Evolutionary conservation across 164 flowering plant species (phyloP), one percentile per base, ranked within the genome.

Genomic region (Pachysandra terminalis): DNA sequence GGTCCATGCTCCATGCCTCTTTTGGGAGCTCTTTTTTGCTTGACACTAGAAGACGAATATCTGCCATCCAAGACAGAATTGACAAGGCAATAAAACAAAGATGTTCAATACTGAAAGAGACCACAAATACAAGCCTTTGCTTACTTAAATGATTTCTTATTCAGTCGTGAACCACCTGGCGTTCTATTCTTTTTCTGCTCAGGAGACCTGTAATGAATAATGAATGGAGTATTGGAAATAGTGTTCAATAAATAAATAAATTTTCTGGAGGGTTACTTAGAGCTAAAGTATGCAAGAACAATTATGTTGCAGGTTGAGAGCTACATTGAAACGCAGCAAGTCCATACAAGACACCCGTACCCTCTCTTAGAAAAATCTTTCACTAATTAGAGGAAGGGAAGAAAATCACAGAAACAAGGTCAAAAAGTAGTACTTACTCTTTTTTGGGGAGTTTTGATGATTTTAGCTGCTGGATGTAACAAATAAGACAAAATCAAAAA

Each of bases 21-120:
- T 75, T 78, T 84, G 23, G 83, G 86, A 53, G 84, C 80, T 78
- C 85, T 77, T 73, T 86, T 91, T 63, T 80, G 77, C 75, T 75
- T 80, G 16, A 60, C 81, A 41, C 80, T 80, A 26, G 73, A 74
- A 61, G 71, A 68, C 56, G 73, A 65, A 65, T 78, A 75, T 64
- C 80, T 78, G 70, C 52, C 21, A 69, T 65, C 52, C 61, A 56
- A 66, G 48, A 41, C 49, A 66, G 63, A 65, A 35, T 19, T 57
- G 28, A 19, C 53, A 17, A 65, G 55, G 23, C 25, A 22, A 66
- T 8, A 63, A 40, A 17, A 57, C 13, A 22, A 21, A 59, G 13
- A 54, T 0, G 15, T 0, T 56, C 13, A 28, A 7, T 24, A 48
- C 9, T 66, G 23, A 60, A 16, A n/a, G 24, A 54, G 53, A 71